Evolutionary conservation across 768 basidiomycete species (phyloP), one percentile per base, ranked within the genome.

Genomic region (Mycena crocata): DNA sequence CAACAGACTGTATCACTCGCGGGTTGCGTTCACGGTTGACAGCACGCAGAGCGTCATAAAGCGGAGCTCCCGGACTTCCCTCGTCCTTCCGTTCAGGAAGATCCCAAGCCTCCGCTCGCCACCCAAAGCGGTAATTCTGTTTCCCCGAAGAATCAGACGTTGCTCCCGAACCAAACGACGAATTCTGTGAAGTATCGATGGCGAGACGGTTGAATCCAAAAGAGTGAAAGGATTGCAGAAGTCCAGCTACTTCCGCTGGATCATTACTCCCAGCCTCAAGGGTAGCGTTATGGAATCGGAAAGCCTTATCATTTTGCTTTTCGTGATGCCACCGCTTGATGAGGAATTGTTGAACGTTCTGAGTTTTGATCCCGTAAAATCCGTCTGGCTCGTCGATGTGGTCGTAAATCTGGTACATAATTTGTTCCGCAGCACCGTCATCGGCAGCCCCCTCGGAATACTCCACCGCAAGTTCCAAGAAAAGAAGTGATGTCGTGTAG

Each of bases 321-420:
- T 99, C 98, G 68, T 99, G 98, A 71, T 94, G 93, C 67, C 97
- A 91, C 13, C 94, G 89, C 67, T 89, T 91, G 56, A 96, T 83
- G 37, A 99, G 85, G 61, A 96, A 93, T 46, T 87, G 85, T 28
- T 89, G 86, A n/a, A 93, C 85, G 73, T 99, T 89, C 34, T 84
- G 78, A 9, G 92, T 89, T 67, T 90, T 85, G 64, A 99, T 95
- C 7, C 95, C 95, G 77, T 99, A 99, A 76, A 99, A 99, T 2
- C 98, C 96, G 72, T 99, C 98, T 0, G 96, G 96, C 76, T 99
- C 98, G 73, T 98, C 96, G 65, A 99, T 95, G 71, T 95, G 92
- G 58, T 90, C 89, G 74, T 99, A 99, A 54, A 99, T 95, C 54
- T 92, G 91, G 80, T 95, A 98, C 24, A 99, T 80, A 28, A 96